Conservation (phyloP, 2,329 filamentous ascomycete species). For the Cadophora sp. region DNA sequence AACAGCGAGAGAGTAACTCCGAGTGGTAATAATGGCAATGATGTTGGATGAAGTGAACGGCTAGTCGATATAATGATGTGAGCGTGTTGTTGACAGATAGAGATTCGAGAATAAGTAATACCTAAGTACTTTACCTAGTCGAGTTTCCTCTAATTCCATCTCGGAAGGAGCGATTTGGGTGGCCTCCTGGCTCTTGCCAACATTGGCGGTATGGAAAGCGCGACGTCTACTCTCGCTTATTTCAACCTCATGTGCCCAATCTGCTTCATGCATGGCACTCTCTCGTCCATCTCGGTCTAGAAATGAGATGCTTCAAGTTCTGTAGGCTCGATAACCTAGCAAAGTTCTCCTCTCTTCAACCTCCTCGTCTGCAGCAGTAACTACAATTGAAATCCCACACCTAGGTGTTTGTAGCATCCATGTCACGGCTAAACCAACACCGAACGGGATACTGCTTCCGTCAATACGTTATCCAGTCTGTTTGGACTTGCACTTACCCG, state of each 20-base stretch:
- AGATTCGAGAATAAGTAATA: too few species aligned
- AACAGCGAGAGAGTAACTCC: too few species aligned
- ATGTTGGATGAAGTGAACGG: background rate
- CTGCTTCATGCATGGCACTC: background rate
- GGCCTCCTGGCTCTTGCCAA: background rate
- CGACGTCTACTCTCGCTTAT: background rate
- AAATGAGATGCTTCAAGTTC: background rate
- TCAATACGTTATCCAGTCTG: background rate
- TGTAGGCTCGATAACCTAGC: background rate
- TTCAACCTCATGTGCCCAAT: background rate
- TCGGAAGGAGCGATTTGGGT: background rate
- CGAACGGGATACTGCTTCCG: background rate
- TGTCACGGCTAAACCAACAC: background rate
- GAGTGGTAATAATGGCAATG: background rate
- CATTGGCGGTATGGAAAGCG: background rate
- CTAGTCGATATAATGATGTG: background rate
- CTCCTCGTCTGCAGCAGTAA: background rate
- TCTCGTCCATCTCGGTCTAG: background rate
- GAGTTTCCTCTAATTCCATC: background rate
- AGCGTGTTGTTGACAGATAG: background rate
- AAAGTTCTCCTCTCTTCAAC: background rate
- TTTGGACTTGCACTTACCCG: background rate
- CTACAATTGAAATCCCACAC: slow-evolving; percentile 11
- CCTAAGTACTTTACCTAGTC: too few species aligned
- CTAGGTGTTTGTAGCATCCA: background rate